Percentiles rank a stretch among this genome's conserved stretches.
These are phyloP conservation scores for Fusarium longipes DNA, from an alignment of 2,329 filamentous ascomycete genomes.

Conservation along the genomic window DNA sequence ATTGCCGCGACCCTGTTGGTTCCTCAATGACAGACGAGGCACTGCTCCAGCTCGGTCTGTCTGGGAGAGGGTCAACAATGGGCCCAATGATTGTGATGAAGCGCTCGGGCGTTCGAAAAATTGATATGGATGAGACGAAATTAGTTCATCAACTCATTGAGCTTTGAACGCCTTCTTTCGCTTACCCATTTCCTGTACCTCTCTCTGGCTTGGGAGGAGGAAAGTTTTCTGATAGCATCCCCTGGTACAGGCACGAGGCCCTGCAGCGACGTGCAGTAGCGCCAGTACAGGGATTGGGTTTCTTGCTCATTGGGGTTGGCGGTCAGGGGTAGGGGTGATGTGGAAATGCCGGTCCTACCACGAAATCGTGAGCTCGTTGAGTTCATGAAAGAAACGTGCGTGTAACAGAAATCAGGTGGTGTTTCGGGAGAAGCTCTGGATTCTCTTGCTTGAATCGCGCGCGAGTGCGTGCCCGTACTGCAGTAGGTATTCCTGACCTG, in stretches of 20 bases:
- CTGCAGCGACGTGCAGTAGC: constrained; percentile 27
- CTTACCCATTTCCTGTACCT: not conserved
- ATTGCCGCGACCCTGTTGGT: constrained; percentile 37
- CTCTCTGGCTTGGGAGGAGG: not conserved
- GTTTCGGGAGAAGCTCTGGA: constrained; percentile 4
- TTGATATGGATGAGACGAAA: not conserved
- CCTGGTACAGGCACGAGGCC: constrained; percentile 14
- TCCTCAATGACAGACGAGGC: constrained; percentile 31
- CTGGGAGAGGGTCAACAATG: constrained; percentile 23
- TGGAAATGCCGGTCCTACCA: constrained; percentile 10
- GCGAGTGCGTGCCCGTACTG: not conserved
- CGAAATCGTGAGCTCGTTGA: not conserved
- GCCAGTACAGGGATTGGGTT: constrained; percentile 21
- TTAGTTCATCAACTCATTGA: not conserved
- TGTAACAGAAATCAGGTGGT: constrained; percentile 21
- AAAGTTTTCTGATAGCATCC: not conserved
- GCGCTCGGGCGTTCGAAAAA: not conserved
- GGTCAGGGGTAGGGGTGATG: constrained; percentile 34
- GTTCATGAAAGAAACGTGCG: constrained; percentile 15
- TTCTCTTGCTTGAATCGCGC: constrained; percentile 7
- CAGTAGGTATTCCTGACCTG: not conserved
- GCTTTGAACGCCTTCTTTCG: not conserved
- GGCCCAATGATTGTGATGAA: constrained; percentile 6
- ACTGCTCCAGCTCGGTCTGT: constrained; percentile 31
- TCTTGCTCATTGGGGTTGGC: constrained; percentile 24